A percentile compares a stretch with the other conserved stretches of the same genome.
Evolutionary conservation across 163 green algal species (phyloP).

Genomic region (Prototheca wickerhamii): DNA sequence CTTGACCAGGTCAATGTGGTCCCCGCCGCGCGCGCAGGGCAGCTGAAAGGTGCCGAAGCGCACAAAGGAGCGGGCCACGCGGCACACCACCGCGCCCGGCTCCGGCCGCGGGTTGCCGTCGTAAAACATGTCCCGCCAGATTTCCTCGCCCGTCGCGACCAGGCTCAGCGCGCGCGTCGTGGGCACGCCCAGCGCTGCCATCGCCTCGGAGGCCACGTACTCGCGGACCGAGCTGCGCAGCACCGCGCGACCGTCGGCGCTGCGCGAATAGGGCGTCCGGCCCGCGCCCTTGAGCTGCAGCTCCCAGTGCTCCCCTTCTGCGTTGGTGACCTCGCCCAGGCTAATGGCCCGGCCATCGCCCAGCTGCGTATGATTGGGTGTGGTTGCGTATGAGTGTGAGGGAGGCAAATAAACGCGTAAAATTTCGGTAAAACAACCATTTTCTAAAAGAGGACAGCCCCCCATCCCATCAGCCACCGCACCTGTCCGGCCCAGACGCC

Average conservation of each 20-base stretch:
- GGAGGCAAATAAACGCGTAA: no score
- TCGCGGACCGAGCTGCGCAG: conserved; percentile 79
- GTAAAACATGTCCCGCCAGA: conserved; percentile 68
- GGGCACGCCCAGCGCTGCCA: conserved; percentile 69
- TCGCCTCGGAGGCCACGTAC: conserved; percentile 80
- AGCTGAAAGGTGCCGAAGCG: conserved; percentile 81
- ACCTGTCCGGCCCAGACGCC: conserved; percentile 34
- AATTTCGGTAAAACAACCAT: no score
- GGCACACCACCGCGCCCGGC: conserved; percentile 73
- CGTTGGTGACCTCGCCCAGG: conserved; percentile 46
- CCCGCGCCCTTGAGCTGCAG: conserved; percentile 86
- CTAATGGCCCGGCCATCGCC: conserved; percentile 56
- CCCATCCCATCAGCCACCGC: no score
- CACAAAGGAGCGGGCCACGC: conserved; percentile 72
- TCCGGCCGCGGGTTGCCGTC: conserved; percentile 75
- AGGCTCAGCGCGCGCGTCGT: conserved; percentile 80
- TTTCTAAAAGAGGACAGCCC: no score
- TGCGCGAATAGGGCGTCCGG: conserved; percentile 76
- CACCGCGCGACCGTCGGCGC: conserved; percentile 76
- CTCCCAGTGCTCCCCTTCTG: conserved; percentile 58
- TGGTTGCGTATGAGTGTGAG: no score
- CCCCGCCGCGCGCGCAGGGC: conserved; percentile 45
- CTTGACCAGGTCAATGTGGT: conserved; percentile 50
- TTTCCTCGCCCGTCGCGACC: conserved; percentile 59
- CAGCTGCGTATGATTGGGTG: conserved; percentile 45